Evolutionary conservation across 495 filamentous ascomycete species (phyloP).

Genomic region (Lepidopterella palustris): DNA sequence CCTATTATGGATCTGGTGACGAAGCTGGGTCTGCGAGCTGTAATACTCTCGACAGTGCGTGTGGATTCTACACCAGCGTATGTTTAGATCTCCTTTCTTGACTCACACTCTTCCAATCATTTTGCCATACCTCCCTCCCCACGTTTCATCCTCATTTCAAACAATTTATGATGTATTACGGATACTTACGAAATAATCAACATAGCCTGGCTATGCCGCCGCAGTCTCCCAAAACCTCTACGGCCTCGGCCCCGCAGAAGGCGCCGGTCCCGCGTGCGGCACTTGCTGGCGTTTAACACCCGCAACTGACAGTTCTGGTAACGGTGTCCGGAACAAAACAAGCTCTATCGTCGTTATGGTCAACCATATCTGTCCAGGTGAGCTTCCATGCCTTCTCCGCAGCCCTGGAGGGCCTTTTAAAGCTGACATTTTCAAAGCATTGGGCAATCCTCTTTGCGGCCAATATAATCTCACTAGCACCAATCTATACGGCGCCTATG

Average conservation of each 20-base stretch:
- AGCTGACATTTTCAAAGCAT: no score
- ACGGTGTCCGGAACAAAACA: conserved; percentile 20
- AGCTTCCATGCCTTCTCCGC: no score
- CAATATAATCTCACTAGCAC: conserved; percentile 25
- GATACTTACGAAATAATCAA: no score
- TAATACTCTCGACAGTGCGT: conserved; percentile 25
- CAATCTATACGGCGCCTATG: conserved; percentile 36
- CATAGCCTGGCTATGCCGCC: conserved; percentile 27
- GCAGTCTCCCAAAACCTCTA: conserved; percentile 37
- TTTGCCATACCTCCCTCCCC: no score
- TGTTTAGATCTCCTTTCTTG: not conserved
- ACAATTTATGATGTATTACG: no score
- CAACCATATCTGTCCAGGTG: no score
- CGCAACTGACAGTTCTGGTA: conserved; percentile 27
- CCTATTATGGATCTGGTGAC: conserved; percentile 27
- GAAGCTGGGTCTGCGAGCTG: conserved; percentile 21
- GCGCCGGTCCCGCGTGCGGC: conserved; percentile 35
- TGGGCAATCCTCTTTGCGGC: conserved; percentile 35
- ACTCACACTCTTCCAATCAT: no score
- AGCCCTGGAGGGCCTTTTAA: no score
- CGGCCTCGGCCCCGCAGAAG: conserved; percentile 35
- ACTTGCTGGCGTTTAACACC: conserved; percentile 35
- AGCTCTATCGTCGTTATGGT: conserved; percentile 33
- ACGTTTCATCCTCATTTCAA: no score
- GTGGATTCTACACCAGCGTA: conserved; percentile 21